Evolutionary conservation across 2,329 filamentous ascomycete species (phyloP).

Genomic region (Fusarium sarcochroum): DNA sequence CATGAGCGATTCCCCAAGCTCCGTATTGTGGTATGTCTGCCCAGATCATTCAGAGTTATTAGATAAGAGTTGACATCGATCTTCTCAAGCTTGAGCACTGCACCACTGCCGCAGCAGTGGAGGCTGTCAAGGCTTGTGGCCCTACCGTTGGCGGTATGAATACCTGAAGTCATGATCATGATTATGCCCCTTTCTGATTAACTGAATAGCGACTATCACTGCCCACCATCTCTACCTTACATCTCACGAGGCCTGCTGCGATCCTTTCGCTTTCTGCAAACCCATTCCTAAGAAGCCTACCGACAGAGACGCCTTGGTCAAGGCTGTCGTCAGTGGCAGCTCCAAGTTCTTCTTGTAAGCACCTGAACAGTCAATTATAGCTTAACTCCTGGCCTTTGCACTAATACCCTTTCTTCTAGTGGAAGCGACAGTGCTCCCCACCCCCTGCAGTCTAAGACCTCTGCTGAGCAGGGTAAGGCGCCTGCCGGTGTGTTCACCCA

Average conservation of each 20-base stretch:
- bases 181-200: no score
- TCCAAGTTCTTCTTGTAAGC: constrained; percentile 80
- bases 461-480: constrained; percentile 63
- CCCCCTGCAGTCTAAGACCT: constrained; percentile 69
- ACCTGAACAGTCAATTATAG: neutral
- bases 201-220: constrained; percentile 78
- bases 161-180: no score
- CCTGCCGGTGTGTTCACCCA: constrained; percentile 87
- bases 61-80: neutral
- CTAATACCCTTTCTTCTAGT: constrained; percentile 42
- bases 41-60: neutral
- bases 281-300: constrained; percentile 80
- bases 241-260: constrained; percentile 77
- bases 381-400: neutral
- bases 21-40: constrained; percentile 64
- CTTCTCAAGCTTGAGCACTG: constrained; percentile 78
- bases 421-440: constrained; percentile 77
- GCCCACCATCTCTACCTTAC: constrained; percentile 88
- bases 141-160: constrained; percentile 75
- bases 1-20: constrained; percentile 82
- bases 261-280: constrained; percentile 77
- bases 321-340: constrained; percentile 70
- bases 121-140: constrained; percentile 82
- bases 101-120: constrained; percentile 85
- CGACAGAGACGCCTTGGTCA: constrained; percentile 80